phyloP scores from a whole-genome alignment of 495 filamentous ascomycete genomes.

The Haplographium delicatum region DNA sequence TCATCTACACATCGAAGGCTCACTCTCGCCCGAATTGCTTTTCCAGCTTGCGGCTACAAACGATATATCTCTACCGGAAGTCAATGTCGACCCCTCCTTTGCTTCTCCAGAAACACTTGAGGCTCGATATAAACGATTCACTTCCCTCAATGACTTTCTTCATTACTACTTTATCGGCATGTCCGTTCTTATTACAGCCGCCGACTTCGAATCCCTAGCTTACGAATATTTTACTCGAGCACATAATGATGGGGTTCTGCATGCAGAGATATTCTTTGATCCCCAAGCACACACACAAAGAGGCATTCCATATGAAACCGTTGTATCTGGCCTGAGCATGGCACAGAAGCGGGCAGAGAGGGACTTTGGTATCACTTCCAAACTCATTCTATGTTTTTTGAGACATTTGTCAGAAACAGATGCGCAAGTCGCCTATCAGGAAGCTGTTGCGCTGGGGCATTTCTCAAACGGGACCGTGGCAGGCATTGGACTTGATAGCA shows the following conservation, averaged over 20 bases:
- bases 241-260: constrained; percentile 57
- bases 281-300: constrained; percentile 67
- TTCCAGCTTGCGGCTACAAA: constrained; percentile 64
- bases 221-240: constrained; percentile 67
- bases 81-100: constrained; percentile 52
- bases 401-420: constrained; percentile 58
- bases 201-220: constrained; percentile 69
- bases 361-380: constrained; percentile 58
- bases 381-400: constrained; percentile 65
- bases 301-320: constrained; percentile 53
- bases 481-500: constrained; percentile 64
- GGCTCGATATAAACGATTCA: constrained; percentile 57
- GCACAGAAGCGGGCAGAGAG: constrained; percentile 55
- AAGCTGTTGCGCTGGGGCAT: constrained; percentile 42
- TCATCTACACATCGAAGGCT: constrained; percentile 73
- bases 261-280: constrained; percentile 79
- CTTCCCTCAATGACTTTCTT: constrained; percentile 72
- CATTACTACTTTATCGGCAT: constrained; percentile 75
- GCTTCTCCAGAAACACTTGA: constrained; percentile 51
- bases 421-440: constrained; percentile 42
- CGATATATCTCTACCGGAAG: constrained; percentile 52
- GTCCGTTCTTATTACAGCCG: constrained; percentile 51
- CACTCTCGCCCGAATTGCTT: constrained; percentile 60
- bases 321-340: constrained; percentile 53
- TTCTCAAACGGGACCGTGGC: constrained; percentile 48